Evolutionary conservation across 1,284 basidiomycete genomes (phyloP), one percentile per base, ranked within the genome.

Genomic region (Inonotus obliquus): DNA sequence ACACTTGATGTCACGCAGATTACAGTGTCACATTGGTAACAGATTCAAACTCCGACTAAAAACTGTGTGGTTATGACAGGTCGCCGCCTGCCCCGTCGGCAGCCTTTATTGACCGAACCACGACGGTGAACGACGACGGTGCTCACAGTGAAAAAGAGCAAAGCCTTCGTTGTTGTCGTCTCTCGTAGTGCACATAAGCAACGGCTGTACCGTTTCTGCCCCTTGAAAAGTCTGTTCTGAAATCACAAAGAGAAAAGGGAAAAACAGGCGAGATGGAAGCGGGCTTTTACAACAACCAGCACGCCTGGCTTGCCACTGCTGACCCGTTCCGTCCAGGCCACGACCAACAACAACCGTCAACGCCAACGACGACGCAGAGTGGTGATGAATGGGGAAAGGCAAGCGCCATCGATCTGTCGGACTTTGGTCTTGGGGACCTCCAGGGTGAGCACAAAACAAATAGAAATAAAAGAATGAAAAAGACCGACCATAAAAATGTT

Each of bases 261-360:
- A n/a, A 54, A 11, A 44, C 38, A 54, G 55, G 21, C 41, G 44
- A 47, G 44, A 57, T 57, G 55, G 55, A 57, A 47, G 55, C 55
- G 4, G 38, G 23, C 23, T 52, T 52, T 35, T n/a, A 29, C 51
- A 54, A 54, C 38, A n/a, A 41, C 37, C 11, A 49, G 17, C 14
- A 27, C 51, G 25, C 27, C 32, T 52, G 51, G 51, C 51, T 52
- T 25, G 11, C 51, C 53, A 54, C 35, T 7, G 23, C 51, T 27
- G 47, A 49, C 47, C n/a, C 47, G 25, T 23, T 49, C 13, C 47
- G 47, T 56, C 69, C 74, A 58, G 73, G 69, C 70, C 75, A 78
- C 68, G 76, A 74, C 67, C 81, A 80, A 80, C 81, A 81, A 76
- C 79, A 79, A 65, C 69, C 74, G 59, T 64, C 73, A 32, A 63